Evolutionary conservation across 148 eudicot genomes (phyloP).

Genomic region (Oxyria digyna): DNA sequence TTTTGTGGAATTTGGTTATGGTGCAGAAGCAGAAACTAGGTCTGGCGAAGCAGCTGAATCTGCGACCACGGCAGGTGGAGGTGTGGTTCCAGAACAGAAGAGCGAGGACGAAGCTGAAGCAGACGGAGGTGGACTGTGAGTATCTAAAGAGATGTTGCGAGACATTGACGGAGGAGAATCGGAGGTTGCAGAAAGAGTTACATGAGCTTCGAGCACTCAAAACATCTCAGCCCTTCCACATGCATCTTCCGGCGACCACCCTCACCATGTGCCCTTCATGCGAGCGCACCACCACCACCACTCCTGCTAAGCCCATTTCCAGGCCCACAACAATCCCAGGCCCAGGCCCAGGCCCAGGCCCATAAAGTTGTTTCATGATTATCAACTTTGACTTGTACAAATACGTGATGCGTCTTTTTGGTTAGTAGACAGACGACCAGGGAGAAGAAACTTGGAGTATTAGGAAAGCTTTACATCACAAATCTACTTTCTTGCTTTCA

Average conservation of each 20-base stretch:
- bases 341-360: constrained; percentile 15
- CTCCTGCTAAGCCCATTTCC: constrained; percentile 17
- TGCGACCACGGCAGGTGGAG: constrained; percentile 13
- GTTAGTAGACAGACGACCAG: not conserved
- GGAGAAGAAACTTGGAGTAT: not conserved
- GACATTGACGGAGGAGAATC: constrained; percentile 77
- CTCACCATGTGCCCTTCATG: constrained; percentile 97
- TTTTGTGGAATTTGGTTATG: not conserved
- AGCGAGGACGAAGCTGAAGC: constrained; percentile 69
- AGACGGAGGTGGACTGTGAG: constrained; percentile 95
- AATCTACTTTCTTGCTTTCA: not conserved
- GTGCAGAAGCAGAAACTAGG: constrained; percentile 7
- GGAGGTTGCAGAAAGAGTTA: constrained; percentile 77
- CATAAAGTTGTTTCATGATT: constrained; percentile 8
- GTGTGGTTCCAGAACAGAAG: constrained; percentile 14
- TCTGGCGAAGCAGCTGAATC: constrained; percentile 10
- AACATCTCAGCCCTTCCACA: constrained; percentile 58
- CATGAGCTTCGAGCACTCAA: constrained; percentile 74
- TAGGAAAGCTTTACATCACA: constrained; percentile 3
- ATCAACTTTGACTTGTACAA: not conserved
- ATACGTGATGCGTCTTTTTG: not conserved
- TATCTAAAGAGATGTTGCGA: constrained; percentile 78
- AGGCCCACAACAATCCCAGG: constrained; percentile 10
- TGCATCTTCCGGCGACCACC: constrained; percentile 71
- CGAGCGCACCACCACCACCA: constrained; percentile 52